Percentiles rank a stretch among this genome's conserved stretches.
Conservation (phyloP, 768 basidiomycete species). For the Lyophyllum shimeji region DNA sequence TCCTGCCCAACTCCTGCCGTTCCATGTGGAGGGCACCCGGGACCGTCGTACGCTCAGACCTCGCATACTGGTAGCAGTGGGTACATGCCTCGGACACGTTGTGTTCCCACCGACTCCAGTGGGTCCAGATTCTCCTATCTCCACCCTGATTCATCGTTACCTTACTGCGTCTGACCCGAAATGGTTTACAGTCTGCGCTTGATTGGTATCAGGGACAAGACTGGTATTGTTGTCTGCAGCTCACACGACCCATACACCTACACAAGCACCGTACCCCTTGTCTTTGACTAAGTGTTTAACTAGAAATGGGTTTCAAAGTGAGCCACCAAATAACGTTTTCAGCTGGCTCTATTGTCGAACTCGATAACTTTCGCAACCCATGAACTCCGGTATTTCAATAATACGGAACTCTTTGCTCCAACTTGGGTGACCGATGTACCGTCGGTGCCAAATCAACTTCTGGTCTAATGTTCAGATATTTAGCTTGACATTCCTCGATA, state of each 20-base stretch:
- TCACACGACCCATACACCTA: background rate
- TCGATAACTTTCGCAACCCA: background rate
- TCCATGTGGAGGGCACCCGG: background rate
- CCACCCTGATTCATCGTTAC: background rate
- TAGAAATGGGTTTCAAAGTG: too few species aligned
- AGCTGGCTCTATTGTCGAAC: background rate
- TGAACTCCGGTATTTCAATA: background rate
- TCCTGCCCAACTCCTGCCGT: background rate
- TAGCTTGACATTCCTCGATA: background rate
- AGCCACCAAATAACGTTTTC: background rate
- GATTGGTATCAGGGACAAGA: constrained; percentile 6
- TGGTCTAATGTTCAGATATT: background rate
- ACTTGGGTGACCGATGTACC: background rate
- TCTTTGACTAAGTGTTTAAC: background rate
- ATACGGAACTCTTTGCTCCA: background rate
- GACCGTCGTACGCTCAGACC: background rate
- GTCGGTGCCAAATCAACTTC: background rate
- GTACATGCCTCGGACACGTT: background rate
- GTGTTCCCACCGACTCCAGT: background rate
- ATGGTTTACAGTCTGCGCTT: background rate
- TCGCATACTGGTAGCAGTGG: background rate
- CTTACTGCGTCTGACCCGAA: background rate
- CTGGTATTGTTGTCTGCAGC: background rate
- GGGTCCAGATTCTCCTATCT: background rate
- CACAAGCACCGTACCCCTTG: background rate